Evolutionary conservation across 1,284 basidiomycete genomes (phyloP).

Genomic region (Tausonia pullulans): DNA sequence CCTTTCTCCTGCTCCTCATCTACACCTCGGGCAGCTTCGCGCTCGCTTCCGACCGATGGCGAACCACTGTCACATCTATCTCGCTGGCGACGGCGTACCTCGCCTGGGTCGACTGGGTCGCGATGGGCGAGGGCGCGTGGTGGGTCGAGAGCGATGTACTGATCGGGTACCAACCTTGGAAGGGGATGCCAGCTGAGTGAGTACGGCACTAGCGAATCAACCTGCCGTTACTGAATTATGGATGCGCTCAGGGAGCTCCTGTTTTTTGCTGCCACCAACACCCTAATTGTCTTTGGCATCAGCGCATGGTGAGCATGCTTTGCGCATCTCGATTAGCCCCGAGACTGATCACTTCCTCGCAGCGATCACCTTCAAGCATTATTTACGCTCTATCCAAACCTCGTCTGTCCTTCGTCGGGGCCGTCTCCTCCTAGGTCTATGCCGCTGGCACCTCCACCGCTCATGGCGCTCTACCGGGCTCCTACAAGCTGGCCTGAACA

Average conservation of each 20-base stretch:
- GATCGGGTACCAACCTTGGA: background rate
- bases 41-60: background rate
- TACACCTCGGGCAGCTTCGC: background rate
- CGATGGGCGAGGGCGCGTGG: conserved; percentile 5
- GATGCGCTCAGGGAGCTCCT: background rate
- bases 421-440: background rate
- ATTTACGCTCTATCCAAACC: background rate
- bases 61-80: background rate
- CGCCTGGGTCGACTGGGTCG: conserved; percentile 3
- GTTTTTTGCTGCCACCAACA: conserved; percentile 5
- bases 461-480: background rate
- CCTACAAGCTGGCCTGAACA: background rate
- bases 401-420: background rate
- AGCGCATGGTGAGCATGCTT: background rate
- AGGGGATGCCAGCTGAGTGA: background rate
- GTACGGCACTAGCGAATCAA: too few relatives aligned
- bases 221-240: too few relatives aligned
- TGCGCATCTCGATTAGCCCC: too few relatives aligned
- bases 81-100: conserved; percentile 1
- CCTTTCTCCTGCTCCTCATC: background rate
- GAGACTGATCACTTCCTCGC: too few relatives aligned
- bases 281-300: conserved; percentile 3
- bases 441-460: background rate
- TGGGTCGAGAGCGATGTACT: background rate
- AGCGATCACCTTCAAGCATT: background rate